Conservation (phyloP, 768 basidiomycete genomes). For the Pulveroboletus sp. region DNA sequence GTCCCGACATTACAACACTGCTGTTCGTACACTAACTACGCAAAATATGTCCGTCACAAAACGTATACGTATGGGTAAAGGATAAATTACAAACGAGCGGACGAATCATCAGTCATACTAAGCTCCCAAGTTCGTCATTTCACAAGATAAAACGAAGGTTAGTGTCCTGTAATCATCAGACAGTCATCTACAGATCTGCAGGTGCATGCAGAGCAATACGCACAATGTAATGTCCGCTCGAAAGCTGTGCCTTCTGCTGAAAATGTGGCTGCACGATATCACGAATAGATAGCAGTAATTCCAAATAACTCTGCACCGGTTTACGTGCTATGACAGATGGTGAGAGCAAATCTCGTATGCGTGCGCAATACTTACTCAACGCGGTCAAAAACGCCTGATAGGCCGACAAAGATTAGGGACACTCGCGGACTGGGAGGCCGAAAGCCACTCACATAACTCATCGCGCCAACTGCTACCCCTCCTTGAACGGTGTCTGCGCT, state of each 20-base stretch:
- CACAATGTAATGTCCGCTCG: constrained; percentile 69
- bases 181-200: background rate
- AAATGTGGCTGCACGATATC: constrained; percentile 56
- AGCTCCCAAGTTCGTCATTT: background rate
- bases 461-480: constrained; percentile 71
- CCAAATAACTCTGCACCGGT: constrained; percentile 63
- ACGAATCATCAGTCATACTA: background rate
- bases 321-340: constrained; percentile 34
- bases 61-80: background rate
- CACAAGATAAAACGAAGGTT: constrained; percentile 28
- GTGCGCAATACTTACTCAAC: constrained; percentile 34
- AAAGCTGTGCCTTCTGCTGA: constrained; percentile 71
- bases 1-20: too few species aligned
- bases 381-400: constrained; percentile 61
- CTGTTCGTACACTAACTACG: background rate
- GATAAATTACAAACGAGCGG: background rate
- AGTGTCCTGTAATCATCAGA: constrained; percentile 23
- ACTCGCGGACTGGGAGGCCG: too few species aligned
- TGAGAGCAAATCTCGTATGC: background rate
- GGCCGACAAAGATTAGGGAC: constrained; percentile 1
- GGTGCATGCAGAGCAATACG: constrained; percentile 6
- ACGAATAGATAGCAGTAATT: constrained; percentile 58
- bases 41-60: background rate
- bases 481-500: constrained; percentile 68
- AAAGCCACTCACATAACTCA: constrained; percentile 64